Percentiles rank a stretch among this genome's conserved stretches.
Conservation (phyloP, 2,329 filamentous ascomycete species). For the Aureobasidium namibiae region DNA sequence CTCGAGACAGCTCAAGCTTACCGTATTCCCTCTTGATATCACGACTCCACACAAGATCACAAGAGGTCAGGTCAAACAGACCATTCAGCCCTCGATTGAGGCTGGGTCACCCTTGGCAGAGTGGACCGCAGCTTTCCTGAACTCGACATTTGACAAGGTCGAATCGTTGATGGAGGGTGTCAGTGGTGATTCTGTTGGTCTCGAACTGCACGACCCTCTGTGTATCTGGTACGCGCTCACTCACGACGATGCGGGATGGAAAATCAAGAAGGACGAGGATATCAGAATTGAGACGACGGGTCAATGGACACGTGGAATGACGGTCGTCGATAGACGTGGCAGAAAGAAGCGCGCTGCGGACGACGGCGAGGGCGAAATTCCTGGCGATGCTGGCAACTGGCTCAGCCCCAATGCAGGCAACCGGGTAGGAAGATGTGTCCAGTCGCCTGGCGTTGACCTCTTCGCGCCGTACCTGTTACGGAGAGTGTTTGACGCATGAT, state of each 20-base stretch:
- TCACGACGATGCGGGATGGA: slow-evolving; percentile 24
- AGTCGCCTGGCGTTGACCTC: slow-evolving; percentile 57
- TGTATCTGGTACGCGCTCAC: slow-evolving; percentile 26
- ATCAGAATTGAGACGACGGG: slow-evolving; percentile 82
- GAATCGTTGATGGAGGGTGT: slow-evolving; percentile 30
- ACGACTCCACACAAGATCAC: slow-evolving; percentile 37
- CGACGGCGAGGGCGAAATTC: slow-evolving; percentile 45
- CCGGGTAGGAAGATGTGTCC: slow-evolving; percentile 64
- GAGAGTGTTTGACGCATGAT: slow-evolving; percentile 19
- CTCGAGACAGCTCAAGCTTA: slow-evolving; percentile 34
- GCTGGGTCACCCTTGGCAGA: slow-evolving; percentile 35
- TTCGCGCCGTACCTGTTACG: slow-evolving; percentile 22
- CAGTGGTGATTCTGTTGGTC: slow-evolving; percentile 28
- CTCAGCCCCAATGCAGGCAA: slow-evolving; percentile 67
- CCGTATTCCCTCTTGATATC: slow-evolving; percentile 42
- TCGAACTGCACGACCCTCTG: slow-evolving; percentile 41
- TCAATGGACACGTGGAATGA: slow-evolving; percentile 93
- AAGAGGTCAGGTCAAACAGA: slow-evolving; percentile 29
- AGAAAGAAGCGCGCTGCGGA: slow-evolving; percentile 44
- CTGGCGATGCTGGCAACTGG: slow-evolving; percentile 69
- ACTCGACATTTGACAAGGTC: slow-evolving; percentile 39
- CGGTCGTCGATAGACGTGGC: slow-evolving; percentile 67
- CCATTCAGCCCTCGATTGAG: slow-evolving; percentile 22
- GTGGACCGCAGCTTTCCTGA: slow-evolving; percentile 39
- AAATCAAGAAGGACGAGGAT: slow-evolving; percentile 53